Base-by-base conservation (phyloP, 768 basidiomycete genomes). In the Agrocybe praecox region DNA sequence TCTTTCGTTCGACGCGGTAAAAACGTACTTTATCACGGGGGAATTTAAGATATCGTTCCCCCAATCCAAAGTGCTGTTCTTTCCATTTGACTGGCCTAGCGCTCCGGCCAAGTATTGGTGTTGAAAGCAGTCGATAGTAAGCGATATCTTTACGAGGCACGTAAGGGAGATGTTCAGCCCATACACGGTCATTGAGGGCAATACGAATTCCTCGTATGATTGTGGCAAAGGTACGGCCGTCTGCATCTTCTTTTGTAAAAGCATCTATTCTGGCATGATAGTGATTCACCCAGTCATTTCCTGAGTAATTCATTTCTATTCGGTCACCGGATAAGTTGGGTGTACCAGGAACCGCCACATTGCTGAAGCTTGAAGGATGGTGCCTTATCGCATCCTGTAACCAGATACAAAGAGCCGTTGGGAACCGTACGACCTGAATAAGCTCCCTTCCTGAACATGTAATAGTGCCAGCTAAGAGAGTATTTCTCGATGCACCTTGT, bases 371-470 rank as follows among this genome's bases (percentile, higher is more conserved):
- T n/a, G n/a, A n/a, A 62, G 21, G 55, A 46, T 2, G 14, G 2
- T 8, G 61, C 46, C 29, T 53, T 62, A 11, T 59, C 53, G 23
- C 42, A 51, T 1, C 58, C 58, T 23, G 58, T 55, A 12, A 59
- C 53, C 6, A 59, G 29, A 18, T 33, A 52, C 7, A 59, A 53
- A 19, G 44, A 55, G 6, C 58, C 58, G 49, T 63, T 71, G 6
- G 61, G 48, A 18, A 52, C 26, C 2, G 22, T 15, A 7, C 43
- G 29, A 2, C 19, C 94, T 95, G 72, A 19, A 10, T 10, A 12
- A 9, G 11, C 6, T 10, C 21, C 23, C 12, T 49, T 49, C 12
- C 46, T 0, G n/a, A 49, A 52, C 1, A 8, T n/a, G 6, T 9
- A 45, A 10, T 57, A 55, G 36, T 62, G 59, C 62, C 62, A 62